Percentiles rank a stretch among this genome's conserved stretches.
Conservation (phyloP, 2,329 filamentous ascomycete species). For the Ustilaginoidea virens region DNA sequence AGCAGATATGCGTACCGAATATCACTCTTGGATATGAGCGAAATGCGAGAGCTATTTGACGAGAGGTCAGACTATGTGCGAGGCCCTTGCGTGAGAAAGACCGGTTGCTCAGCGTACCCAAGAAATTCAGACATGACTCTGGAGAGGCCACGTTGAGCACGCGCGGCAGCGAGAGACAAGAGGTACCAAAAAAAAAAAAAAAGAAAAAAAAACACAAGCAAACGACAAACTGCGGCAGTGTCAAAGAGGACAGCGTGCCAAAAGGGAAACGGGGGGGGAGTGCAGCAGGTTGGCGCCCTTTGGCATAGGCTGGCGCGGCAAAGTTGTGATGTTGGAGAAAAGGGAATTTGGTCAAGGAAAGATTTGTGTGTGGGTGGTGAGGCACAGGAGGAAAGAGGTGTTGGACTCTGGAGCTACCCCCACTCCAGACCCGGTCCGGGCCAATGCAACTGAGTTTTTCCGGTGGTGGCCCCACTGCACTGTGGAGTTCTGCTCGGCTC, state of each 20-base stretch:
- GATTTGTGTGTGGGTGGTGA: constrained; percentile 15
- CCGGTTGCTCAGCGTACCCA: constrained; percentile 27
- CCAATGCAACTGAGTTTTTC: constrained; percentile 8
- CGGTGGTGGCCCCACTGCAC: constrained; percentile 5
- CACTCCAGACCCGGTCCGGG: constrained; percentile 7
- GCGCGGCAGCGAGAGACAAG: constrained; percentile 13
- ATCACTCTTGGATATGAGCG: constrained; percentile 91
- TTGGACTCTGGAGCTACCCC: constrained; percentile 12
- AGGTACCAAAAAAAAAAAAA: constrained; percentile 6
- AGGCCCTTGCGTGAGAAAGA: neutral
- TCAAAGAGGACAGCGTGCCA: no score
- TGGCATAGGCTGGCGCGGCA: constrained; percentile 2
- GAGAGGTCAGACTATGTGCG: neutral
- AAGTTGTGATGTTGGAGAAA: constrained; percentile 4
- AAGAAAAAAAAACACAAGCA: neutral
- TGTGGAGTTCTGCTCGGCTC: no score
- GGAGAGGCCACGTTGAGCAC: constrained; percentile 25
- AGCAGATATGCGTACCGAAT: constrained; percentile 64
- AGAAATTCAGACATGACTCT: constrained; percentile 43
- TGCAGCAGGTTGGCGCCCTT: no score
- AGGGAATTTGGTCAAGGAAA: constrained; percentile 14
- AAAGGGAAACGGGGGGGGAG: no score
- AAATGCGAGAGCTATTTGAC: constrained; percentile 65
- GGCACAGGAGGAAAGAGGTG: constrained; percentile 8
- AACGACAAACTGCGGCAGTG: no score